Conservation (phyloP, 345 rosid species). For the Citrus inodora region DNA sequence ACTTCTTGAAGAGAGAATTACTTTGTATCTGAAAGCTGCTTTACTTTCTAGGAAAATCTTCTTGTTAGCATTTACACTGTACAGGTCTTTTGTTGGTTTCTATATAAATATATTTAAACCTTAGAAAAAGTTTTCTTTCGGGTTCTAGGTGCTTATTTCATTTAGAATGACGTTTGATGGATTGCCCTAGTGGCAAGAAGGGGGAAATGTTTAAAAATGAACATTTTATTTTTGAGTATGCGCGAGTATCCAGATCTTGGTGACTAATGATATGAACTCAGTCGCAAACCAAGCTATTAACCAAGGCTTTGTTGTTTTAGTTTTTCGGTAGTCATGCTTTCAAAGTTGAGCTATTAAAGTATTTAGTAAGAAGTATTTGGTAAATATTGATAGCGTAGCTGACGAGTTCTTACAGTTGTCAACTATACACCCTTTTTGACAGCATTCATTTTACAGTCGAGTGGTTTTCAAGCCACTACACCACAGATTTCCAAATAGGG, state of each 20-base stretch:
- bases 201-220: neutral
- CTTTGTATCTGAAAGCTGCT: constrained; percentile 22
- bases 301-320: too few species aligned
- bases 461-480: neutral
- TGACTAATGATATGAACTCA: neutral
- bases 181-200: neutral
- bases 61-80: constrained; percentile 35
- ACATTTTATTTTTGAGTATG: neutral
- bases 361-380: too few species aligned
- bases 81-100: constrained; percentile 18
- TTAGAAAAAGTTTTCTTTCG: neutral
- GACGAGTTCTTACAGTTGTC: too few species aligned
- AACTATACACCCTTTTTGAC: too few species aligned
- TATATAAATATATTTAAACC: constrained; percentile 7
- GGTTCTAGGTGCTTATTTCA: constrained; percentile 6
- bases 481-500: neutral
- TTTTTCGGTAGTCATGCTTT: too few species aligned
- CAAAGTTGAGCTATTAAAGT: too few species aligned
- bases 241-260: neutral
- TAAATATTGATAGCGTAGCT: too few species aligned
- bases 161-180: neutral
- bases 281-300: neutral
- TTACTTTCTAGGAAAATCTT: neutral
- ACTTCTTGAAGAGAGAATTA: constrained; percentile 15
- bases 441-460: too few species aligned